Evolutionary conservation across 768 basidiomycete genomes (phyloP), one percentile per base, ranked within the genome.

Genomic region (Phanerochaete carnosa): DNA sequence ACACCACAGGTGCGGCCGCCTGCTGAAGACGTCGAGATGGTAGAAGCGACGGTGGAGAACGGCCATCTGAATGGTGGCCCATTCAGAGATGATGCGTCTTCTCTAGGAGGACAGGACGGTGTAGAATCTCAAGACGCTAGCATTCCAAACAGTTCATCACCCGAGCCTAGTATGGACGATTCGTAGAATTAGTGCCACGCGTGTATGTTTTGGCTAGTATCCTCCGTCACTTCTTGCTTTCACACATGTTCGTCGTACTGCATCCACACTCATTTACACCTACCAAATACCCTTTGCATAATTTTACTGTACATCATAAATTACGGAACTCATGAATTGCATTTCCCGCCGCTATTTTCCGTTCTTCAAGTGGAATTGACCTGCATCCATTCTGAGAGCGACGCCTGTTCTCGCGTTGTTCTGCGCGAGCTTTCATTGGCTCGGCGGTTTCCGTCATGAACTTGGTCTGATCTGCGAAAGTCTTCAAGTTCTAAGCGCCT

Each of bases 121-220:
- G 57, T 51, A 19, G 68, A 68, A 22, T 61, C 59, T 67, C 64
- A 70, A 69, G 64, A 73, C 75, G 65, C 69, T 68, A 67, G 74
- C 66, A 66, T 77, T 61, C 76, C 76, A 55, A 75, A 75, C 37
- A 81, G 79, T 59, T 65, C 76, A 53, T 84, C 81, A 47, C 80
- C 80, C 1, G 60, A 70, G 64, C 69, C 75, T 65, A 63, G 66
- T 71, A 72, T 77, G 71, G 76, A 73, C 55, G 70, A 66, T 61
- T 70, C 69, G 61, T 72, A 66, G 68, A 23, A 43, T 25, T 43
- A 5, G n/a, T 28, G 26, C 22, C 19, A 43, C 19, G 39, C 39
- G 15, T 32, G 28, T 30, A 32, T 52, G 51, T 15, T 52, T 55
- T 28, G 35, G 22, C 54, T 55, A 16, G 16, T 33, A 9, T 52